These are phyloP conservation scores for Colletotrichum sansevieriae DNA, from an alignment of 2,329 filamentous ascomycete genomes.

Conservation along the genomic window DNA sequence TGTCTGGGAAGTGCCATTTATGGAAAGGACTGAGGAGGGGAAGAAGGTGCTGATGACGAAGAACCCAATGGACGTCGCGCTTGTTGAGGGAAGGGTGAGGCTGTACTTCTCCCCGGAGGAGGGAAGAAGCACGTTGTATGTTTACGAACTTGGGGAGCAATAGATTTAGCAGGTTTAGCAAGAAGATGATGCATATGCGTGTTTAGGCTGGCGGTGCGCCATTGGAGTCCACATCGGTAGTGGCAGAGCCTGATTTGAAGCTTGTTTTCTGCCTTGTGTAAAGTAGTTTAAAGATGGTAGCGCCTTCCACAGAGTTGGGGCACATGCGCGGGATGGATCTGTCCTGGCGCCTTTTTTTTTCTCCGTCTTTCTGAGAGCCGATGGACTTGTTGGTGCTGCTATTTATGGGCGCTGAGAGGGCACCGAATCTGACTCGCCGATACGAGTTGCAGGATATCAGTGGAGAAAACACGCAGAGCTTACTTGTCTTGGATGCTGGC, in stretches of 20 bases:
- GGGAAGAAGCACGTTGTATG: slow-evolving; percentile 59
- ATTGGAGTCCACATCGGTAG: neutral
- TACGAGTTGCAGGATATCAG: slow-evolving; percentile 13
- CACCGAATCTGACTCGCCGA: slow-evolving; percentile 20
- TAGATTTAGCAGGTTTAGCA: no score
- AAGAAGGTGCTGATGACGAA: slow-evolving; percentile 57
- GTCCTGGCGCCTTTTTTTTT: neutral
- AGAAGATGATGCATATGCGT: no score
- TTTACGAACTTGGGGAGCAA: slow-evolving; percentile 55
- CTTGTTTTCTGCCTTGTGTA: slow-evolving; percentile 18
- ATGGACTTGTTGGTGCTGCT: slow-evolving; percentile 1
- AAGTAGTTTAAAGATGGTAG: slow-evolving; percentile 5
- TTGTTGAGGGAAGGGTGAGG: slow-evolving; percentile 58
- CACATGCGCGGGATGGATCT: slow-evolving; percentile 2
- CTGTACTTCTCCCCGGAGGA: slow-evolving; percentile 63
- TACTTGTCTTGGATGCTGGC: neutral
- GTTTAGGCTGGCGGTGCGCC: no score
- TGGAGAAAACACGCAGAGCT: neutral
- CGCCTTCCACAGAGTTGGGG: slow-evolving; percentile 1
- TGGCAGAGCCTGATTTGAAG: slow-evolving; percentile 19
- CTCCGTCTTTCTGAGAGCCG: neutral
- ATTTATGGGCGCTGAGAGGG: slow-evolving; percentile 13
- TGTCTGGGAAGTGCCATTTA: slow-evolving; percentile 60
- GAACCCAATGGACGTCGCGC: slow-evolving; percentile 62
- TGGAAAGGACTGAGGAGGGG: slow-evolving; percentile 51